These are phyloP conservation scores for Ceratobasidium sp. DNA, from an alignment of 1,284 basidiomycete genomes.

Conservation along the genomic window DNA sequence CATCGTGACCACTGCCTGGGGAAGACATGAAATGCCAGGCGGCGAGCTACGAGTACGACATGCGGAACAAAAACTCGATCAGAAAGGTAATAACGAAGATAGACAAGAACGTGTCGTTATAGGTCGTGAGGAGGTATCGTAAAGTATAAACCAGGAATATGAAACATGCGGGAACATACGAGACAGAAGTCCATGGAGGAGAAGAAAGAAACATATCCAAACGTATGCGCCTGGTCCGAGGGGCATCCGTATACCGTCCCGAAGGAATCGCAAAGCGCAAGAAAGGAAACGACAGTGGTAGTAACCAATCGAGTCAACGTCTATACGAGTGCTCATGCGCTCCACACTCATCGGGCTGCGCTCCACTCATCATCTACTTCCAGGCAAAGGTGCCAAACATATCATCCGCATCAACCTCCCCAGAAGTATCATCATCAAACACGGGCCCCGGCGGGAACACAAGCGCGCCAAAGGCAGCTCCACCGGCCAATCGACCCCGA, in stretches of 20 bases:
- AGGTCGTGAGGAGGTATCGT: slow-evolving; percentile 36
- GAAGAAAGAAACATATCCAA: slow-evolving; percentile 27
- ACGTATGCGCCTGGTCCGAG: slow-evolving; percentile 11
- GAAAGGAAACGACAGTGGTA: slow-evolving; percentile 17
- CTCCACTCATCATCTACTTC: slow-evolving; percentile 27
- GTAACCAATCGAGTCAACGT: slow-evolving; percentile 9
- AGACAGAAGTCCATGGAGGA: not conserved
- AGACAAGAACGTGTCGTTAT: slow-evolving; percentile 29
- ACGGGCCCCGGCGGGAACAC: slow-evolving; percentile 9
- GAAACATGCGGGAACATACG: not conserved
- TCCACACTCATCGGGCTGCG: not conserved
- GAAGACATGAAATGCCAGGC: not conserved
- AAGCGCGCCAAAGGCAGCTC: slow-evolving; percentile 38
- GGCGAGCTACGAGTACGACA: not conserved
- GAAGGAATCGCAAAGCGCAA: not conserved
- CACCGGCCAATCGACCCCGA: slow-evolving; percentile 26
- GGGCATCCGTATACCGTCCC: too few relatives aligned
- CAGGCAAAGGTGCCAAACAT: slow-evolving; percentile 11
- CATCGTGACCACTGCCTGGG: too few relatives aligned
- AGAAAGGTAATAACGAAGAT: slow-evolving; percentile 34
- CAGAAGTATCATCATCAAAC: slow-evolving; percentile 26
- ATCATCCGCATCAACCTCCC: slow-evolving; percentile 20
- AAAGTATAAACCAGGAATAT: slow-evolving; percentile 15
- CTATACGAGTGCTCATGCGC: slow-evolving; percentile 2
- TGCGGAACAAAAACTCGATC: slow-evolving; percentile 1